These are phyloP conservation scores for Pleurotus platypus DNA, from an alignment of 768 basidiomycete species.

Conservation along the genomic window DNA sequence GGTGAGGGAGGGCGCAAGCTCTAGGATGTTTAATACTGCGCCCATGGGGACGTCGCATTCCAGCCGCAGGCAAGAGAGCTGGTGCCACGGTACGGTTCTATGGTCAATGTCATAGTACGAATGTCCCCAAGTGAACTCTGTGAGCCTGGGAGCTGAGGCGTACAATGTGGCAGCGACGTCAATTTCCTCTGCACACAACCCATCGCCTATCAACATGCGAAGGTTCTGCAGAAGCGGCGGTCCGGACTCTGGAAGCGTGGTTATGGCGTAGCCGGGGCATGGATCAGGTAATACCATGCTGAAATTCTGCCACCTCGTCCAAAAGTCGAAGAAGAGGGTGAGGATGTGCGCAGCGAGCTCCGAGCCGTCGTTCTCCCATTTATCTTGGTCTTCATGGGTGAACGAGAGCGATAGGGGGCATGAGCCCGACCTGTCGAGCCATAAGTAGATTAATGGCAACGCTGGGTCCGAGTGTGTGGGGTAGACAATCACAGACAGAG, in stretches of 20 bases:
- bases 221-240: conserved; percentile 4
- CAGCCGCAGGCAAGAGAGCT: conserved; percentile 3
- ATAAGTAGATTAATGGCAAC: conserved; percentile 2
- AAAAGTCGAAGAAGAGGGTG: neutral
- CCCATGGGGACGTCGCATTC: conserved; percentile 1
- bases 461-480: conserved; percentile 3
- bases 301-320: conserved; percentile 4
- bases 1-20: neutral
- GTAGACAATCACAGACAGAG: conserved; percentile 2
- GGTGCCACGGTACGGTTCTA: conserved; percentile 1
- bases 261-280: conserved; percentile 4
- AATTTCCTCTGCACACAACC: conserved; percentile 2
- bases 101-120: conserved; percentile 2
- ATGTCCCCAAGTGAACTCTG: conserved; percentile 7
- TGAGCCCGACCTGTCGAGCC: conserved; percentile 4
- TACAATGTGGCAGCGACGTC: neutral
- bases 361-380: conserved; percentile 5
- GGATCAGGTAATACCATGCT: neutral
- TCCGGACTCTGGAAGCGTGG: conserved; percentile 3
- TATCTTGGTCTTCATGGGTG: neutral
- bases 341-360: neutral
- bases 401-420: conserved; percentile 6
- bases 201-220: neutral
- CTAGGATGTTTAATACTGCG: neutral
- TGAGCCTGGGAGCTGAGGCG: neutral